Evolutionary conservation across 306 rosid genomes (phyloP), one percentile per base, ranked within the genome.

Genomic region (Prunus mume): DNA sequence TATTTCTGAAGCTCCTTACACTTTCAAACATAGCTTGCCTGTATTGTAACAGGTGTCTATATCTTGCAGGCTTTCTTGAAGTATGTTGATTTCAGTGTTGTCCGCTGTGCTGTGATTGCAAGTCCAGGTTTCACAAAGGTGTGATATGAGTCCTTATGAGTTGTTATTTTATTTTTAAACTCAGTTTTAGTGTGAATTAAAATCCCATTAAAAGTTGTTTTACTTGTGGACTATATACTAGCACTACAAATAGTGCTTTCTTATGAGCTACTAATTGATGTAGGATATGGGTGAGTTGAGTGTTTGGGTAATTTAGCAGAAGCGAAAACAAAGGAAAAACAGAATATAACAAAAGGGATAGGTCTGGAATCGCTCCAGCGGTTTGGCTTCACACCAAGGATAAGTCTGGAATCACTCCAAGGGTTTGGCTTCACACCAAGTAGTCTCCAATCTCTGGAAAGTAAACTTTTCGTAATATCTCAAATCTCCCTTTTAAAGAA

Each of bases 91-190:
- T 95, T 95, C 91, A 88, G 73, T 30, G 93, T 95, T 67, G 86
- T 95, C 78, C 97, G 97, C 24, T 95, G 97, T 83, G 97, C 97
- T 77, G 99, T 92, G 68, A 88, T 95, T 74, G 99, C 99, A 64
- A 95, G 99, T 86, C 99, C 98, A 77, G 97, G 99, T 66, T 95
- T 95, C 82, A 91, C 97, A 27, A 95, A 92, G 92, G 99, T 95
- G 6, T 58, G 87, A 47, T 27, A 19, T 57, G 43, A 67, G 54
- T 77, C 72, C 56, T 18, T 75, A 66, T 58, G 73, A 66, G 50
- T 45, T 65, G 52, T 34, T 34, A 5, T 5, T 34, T 5, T 34
- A 5, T 34, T 34, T 80, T 51, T 43, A 14, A 25, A 19, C 19
- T 51, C 34, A 52, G 76, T 77, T 76, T 34, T 71, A 54, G 56